Base-by-base conservation (phyloP, 1,284 basidiomycete genomes). In the Peniophora sp. region DNA sequence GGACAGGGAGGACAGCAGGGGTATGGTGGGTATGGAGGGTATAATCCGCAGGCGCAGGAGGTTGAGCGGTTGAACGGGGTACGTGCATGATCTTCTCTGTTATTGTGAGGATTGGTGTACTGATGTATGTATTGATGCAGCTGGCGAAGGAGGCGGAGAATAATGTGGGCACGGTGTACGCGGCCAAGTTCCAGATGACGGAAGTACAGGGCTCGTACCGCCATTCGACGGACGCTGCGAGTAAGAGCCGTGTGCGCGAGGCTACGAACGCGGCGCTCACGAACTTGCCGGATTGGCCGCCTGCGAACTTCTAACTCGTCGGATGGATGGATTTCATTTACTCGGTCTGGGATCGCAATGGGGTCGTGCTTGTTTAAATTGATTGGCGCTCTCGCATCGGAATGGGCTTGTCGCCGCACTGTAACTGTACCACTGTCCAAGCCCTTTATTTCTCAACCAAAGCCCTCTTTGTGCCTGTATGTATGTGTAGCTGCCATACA, bases 221-320 rank as follows among this genome's bases (percentile, higher is more conserved):
- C 17, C 68, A 68, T 50, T 70, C 69, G n/a, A 59, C 62, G 35
- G 69, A 71, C 51, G 45, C 65, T 19, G 67, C 69, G 12, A 67
- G 65, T 48, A 68, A 67, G 54, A 61, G 65, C n/a, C 65, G 69
- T 14, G 69, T 71, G 3, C 64, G 68, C 16, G 69, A 71, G 54
- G 61, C 64, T 22, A 65, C 68, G 58, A 71, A 71, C 54, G 69
- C 69, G 9, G 68, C 69, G 3, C 56, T 71, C 8, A 55, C 47
- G 6, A 62, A 59, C 41, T 57, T 71, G 12, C 69, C 69, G 3
- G 69, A 71, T 38, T 70, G 64, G 61, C 69, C 69, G 0, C 57
- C 66, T 2, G 58, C 56, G 20, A 52, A 50, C 17, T 58, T 58
- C 49, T 63, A 45, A 54, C 27, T 16, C 27, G 12, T 12, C n/a